Evolutionary conservation across 352 stramenopile genomes (phyloP), one percentile per base, ranked within the genome.

Genomic region (Detonula confervacea): DNA sequence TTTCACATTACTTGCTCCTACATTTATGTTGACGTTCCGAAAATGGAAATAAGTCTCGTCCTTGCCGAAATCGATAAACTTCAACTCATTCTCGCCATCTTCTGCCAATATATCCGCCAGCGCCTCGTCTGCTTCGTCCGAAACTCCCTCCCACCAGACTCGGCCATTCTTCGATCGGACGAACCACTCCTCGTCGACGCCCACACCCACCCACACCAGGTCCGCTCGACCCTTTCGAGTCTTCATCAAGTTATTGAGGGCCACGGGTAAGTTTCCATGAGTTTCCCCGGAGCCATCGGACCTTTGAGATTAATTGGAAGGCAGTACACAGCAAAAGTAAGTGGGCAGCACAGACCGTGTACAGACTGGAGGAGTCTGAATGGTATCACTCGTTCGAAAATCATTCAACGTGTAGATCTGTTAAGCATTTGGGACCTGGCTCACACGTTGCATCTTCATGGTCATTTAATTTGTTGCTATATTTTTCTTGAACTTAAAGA

Each of bases 41-140:
- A 77, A 27, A 47, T 77, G 46, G 33, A 91, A 93, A 33, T 88
- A 93, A 14, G 72, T 76, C 47, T 80, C 85, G 61, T 87, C 77
- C n/a, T 84, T 80, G 55, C 87, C 87, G 77, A 91, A 93, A 64
- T 89, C 83, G 25, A 93, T 80, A 55, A 81, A 88, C 54, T 84
- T 76, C 18, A 91, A 62, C 51, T 81, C 83, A 52, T 67, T 59
- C 29, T 84, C 78, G 1, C 49, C 46, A 33, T 85, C 70, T 14
- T 81, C 57, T 16, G 61, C 63, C 18, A 84, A 62, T 37, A 93
- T 77, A 25, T 81, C 68, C 24, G 74, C 24, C 61, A 91, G 77
- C 18, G 80, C 49, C 20, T 77, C 56, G 71, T 90, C 78, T 3
- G 87, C 59, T 55, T 91, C 85, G 2, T 83, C 52, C 18, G 69